These are phyloP conservation scores for Tremella yokohamensis DNA, from an alignment of 768 basidiomycete genomes.

Conservation along the genomic window DNA sequence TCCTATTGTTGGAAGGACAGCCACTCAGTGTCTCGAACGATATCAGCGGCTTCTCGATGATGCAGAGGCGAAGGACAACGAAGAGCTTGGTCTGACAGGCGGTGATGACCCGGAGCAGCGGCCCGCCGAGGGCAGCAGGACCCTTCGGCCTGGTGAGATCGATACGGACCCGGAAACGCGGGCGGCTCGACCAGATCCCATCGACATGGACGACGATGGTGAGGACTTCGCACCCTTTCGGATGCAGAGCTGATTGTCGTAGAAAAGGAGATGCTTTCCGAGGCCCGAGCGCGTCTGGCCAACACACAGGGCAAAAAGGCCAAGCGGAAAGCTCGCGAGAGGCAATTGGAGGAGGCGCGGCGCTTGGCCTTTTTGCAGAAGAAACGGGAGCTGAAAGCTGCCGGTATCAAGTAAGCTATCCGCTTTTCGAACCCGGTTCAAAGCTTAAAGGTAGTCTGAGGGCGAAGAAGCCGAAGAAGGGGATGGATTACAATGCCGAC, in stretches of 20 bases:
- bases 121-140: conserved; percentile 84
- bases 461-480: conserved; percentile 88
- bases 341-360: conserved; percentile 92
- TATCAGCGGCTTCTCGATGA: conserved; percentile 98
- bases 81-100: conserved; percentile 85
- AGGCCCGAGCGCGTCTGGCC: conserved; percentile 93
- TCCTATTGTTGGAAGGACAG: conserved; percentile 94
- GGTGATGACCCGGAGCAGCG: conserved; percentile 70
- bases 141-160: conserved; percentile 89
- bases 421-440: background rate
- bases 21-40: conserved; percentile 93
- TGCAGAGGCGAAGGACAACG: conserved; percentile 92
- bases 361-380: conserved; percentile 93
- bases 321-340: conserved; percentile 95
- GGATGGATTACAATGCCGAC: conserved; percentile 99
- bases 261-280: conserved; percentile 99
- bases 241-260: conserved; percentile 2
- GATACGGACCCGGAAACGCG: conserved; percentile 99
- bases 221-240: conserved; percentile 33
- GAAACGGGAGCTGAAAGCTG: conserved; percentile 94
- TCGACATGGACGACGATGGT: conserved; percentile 99
- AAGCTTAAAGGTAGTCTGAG: conserved; percentile 63
- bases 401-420: conserved; percentile 84
- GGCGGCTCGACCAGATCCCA: conserved; percentile 95
- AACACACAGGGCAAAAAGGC: conserved; percentile 99